These are phyloP conservation scores for Shiraia sp. DNA, from an alignment of 2,329 filamentous ascomycete species.

Conservation along the genomic window DNA sequence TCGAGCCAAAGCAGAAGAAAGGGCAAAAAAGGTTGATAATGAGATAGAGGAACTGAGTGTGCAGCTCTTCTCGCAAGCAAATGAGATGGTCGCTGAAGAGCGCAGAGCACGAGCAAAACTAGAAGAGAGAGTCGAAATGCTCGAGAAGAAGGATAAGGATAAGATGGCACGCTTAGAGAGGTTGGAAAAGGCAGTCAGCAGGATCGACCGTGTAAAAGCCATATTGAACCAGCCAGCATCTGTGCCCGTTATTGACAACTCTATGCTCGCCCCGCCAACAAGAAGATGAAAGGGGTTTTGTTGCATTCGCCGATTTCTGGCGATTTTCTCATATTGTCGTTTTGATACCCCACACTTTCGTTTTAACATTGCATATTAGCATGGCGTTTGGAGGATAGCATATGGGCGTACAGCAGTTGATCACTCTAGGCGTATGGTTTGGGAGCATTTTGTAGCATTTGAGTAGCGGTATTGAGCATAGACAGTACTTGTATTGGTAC, in stretches of 20 bases:
- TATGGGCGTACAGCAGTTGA: too few species aligned
- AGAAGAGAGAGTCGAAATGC: conserved; percentile 68
- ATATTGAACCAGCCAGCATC: conserved; percentile 52
- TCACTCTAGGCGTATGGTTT: too few species aligned
- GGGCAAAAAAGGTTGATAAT: conserved; percentile 65
- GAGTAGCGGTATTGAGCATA: too few species aligned
- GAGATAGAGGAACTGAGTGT: conserved; percentile 81
- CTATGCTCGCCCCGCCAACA: conserved; percentile 3
- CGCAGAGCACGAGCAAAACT: conserved; percentile 70
- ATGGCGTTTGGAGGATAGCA: neutral
- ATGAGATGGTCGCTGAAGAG: conserved; percentile 84
- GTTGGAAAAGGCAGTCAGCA: conserved; percentile 70
- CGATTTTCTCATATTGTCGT: neutral
- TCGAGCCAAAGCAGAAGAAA: conserved; percentile 70
- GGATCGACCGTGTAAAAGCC: conserved; percentile 71
- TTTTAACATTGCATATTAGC: neutral
- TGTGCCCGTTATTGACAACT: neutral
- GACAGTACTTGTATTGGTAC: too few species aligned
- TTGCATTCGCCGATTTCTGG: neutral
- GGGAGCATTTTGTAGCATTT: too few species aligned
- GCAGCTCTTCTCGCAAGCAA: conserved; percentile 78
- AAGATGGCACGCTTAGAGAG: conserved; percentile 70
- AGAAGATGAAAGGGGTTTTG: conserved; percentile 1
- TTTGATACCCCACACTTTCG: neutral
- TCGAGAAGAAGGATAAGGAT: conserved; percentile 72